Conservation (phyloP, 495 filamentous ascomycete genomes). For the Venustampulla echinocandica region DNA sequence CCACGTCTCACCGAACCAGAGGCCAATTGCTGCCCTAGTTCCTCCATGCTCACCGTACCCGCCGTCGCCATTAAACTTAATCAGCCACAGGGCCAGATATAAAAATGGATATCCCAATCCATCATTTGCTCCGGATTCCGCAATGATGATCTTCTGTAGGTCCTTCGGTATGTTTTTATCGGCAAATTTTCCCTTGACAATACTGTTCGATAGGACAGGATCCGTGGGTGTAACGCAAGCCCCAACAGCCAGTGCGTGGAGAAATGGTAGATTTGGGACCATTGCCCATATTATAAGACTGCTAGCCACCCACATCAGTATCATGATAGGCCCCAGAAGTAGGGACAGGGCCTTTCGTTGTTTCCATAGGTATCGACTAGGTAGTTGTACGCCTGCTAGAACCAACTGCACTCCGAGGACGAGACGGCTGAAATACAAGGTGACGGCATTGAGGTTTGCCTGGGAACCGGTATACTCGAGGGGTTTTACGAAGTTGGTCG, state of each 20-base stretch:
- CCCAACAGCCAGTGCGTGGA: slow-evolving; percentile 70
- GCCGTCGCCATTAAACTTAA: slow-evolving; percentile 61
- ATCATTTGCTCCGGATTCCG: slow-evolving; percentile 87
- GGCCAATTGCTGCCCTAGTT: slow-evolving; percentile 58
- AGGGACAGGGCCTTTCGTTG: slow-evolving; percentile 74
- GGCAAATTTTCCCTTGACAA: slow-evolving; percentile 90
- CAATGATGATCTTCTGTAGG: slow-evolving; percentile 78
- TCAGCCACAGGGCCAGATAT: slow-evolving; percentile 74
- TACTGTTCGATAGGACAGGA: slow-evolving; percentile 79
- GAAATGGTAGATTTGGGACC: slow-evolving; percentile 61
- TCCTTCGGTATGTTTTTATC: slow-evolving; percentile 79
- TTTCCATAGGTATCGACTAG: slow-evolving; percentile 68
- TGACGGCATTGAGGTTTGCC: slow-evolving; percentile 53
- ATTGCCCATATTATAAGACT: slow-evolving; percentile 71
- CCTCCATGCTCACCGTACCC: slow-evolving; percentile 38
- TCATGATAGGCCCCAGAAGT: slow-evolving; percentile 81
- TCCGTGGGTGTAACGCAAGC: slow-evolving; percentile 90
- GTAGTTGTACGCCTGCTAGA: slow-evolving; percentile 84
- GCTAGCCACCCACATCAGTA: slow-evolving; percentile 79
- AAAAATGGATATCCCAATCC: slow-evolving; percentile 81
- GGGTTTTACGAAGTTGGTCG: slow-evolving; percentile 67
- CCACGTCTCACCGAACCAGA: slow-evolving; percentile 88
- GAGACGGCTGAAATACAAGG: slow-evolving; percentile 76
- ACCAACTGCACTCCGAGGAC: slow-evolving; percentile 89
- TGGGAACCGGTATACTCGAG: slow-evolving; percentile 63